A percentile compares a stretch with the other conserved stretches of the same genome.
Conservation (phyloP, 1,284 basidiomycete genomes). For the Ustilago bromivora region DNA sequence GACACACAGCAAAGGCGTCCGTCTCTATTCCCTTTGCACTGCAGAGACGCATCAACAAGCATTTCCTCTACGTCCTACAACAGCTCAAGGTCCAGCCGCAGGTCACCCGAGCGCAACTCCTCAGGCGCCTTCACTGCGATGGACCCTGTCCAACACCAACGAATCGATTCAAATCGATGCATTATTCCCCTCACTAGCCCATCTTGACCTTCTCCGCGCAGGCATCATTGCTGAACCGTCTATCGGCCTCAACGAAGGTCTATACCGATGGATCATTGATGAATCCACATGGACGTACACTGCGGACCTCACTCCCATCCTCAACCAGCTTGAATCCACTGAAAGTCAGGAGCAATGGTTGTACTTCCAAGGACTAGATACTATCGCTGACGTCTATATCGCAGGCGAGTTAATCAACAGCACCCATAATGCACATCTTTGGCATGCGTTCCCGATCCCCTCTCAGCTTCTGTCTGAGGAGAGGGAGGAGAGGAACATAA, state of each 20-base stretch:
- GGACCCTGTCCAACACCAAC: slow-evolving; percentile 75
- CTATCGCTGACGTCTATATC: slow-evolving; percentile 75
- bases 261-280: slow-evolving; percentile 75
- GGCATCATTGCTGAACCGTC: slow-evolving; percentile 75
- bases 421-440: slow-evolving; percentile 76
- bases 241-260: slow-evolving; percentile 75
- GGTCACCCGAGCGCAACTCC: slow-evolving; percentile 1
- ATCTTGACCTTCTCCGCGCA: slow-evolving; percentile 74
- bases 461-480: background rate
- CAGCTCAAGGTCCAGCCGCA: background rate
- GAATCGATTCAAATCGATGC: slow-evolving; percentile 75
- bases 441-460: slow-evolving; percentile 73
- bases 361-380: slow-evolving; percentile 77
- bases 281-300: slow-evolving; percentile 77
- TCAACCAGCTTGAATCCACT: slow-evolving; percentile 28
- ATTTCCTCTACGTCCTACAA: slow-evolving; percentile 23
- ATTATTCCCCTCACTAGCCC: slow-evolving; percentile 74
- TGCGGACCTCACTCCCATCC: slow-evolving; percentile 73
- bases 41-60: slow-evolving; percentile 20
- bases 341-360: slow-evolving; percentile 71
- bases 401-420: slow-evolving; percentile 74
- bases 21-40: slow-evolving; percentile 24
- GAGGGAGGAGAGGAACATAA: slow-evolving; percentile 27
- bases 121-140: slow-evolving; percentile 52
- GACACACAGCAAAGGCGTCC: background rate